A percentile compares a stretch with the other conserved stretches of the same genome.
Conservation (phyloP, 2,329 filamentous ascomycete genomes). For the Fusarium graminum region DNA sequence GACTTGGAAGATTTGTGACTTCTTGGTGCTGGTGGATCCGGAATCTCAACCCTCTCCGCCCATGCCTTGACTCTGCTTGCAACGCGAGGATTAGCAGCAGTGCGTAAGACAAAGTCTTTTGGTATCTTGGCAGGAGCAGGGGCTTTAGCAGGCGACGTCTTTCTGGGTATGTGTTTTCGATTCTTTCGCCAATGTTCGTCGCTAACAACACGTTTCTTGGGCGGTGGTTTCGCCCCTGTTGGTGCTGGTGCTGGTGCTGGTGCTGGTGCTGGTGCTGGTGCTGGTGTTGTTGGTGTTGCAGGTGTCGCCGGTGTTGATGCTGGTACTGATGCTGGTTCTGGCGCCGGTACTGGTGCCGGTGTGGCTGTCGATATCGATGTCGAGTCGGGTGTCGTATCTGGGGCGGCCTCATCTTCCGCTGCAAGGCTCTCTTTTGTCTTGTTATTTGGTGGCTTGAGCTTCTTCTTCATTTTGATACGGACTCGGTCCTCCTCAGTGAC, state of each 20-base stretch:
- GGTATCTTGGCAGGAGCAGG: conserved; percentile 59
- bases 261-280: conserved; percentile 34
- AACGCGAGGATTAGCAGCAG: conserved; percentile 67
- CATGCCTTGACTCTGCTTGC: conserved; percentile 73
- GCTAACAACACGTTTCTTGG: conserved; percentile 92
- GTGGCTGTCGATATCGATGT: conserved; percentile 49
- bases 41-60: conserved; percentile 68
- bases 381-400: conserved; percentile 39
- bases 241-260: conserved; percentile 11
- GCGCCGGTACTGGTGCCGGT: conserved; percentile 21
- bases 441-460: conserved; percentile 55
- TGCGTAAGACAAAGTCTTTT: conserved; percentile 68
- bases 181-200: conserved; percentile 89
- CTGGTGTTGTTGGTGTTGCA: conserved; percentile 17
- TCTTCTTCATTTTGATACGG: conserved; percentile 67
- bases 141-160: conserved; percentile 54
- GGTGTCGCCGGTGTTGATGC: conserved; percentile 5
- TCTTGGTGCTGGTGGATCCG: conserved; percentile 56
- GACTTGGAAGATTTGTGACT: conserved; percentile 57
- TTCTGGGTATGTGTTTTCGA: conserved; percentile 63
- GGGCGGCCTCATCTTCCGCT: conserved; percentile 43
- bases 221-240: conserved; percentile 65
- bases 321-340: conserved; percentile 21
- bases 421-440: conserved; percentile 47
- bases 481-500: conserved; percentile 72